Percentiles rank a stretch among this genome's conserved stretches.
Conservation (phyloP, 2,329 filamentous ascomycete species). For the Waltergamsia citrina region DNA sequence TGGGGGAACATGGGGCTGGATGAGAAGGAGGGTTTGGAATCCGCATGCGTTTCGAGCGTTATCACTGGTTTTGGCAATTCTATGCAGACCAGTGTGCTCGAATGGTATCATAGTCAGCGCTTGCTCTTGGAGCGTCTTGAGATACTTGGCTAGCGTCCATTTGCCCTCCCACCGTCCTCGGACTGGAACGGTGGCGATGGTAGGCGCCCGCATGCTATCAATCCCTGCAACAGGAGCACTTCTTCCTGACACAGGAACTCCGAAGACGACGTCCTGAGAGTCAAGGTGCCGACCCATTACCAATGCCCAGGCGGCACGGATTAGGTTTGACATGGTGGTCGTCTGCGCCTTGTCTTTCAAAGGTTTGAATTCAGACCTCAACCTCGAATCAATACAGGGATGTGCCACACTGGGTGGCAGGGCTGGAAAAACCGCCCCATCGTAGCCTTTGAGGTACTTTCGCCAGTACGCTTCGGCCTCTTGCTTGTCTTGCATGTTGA, state of each 20-base stretch:
- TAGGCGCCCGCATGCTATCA: conserved; percentile 13
- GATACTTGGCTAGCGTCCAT: conserved; percentile 23
- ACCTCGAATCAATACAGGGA: conserved; percentile 1
- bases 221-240: conserved; percentile 12
- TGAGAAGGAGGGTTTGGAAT: conserved; percentile 9
- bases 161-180: conserved; percentile 15
- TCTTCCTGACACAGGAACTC: conserved; percentile 13
- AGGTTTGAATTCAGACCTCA: no score
- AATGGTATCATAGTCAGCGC: conserved; percentile 6
- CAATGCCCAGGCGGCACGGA: conserved; percentile 16
- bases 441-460: background rate
- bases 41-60: conserved; percentile 5
- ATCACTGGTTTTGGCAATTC: conserved; percentile 6
- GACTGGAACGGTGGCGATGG: conserved; percentile 15
- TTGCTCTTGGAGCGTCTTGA: conserved; percentile 19
- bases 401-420: no score
- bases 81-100: conserved; percentile 9
- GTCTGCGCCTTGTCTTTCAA: background rate
- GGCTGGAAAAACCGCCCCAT: conserved; percentile 4
- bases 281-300: conserved; percentile 22
- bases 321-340: conserved; percentile 8
- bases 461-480: conserved; percentile 30
- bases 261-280: conserved; percentile 18
- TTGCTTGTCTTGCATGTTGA: conserved; percentile 20
- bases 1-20: conserved; percentile 6